Evolutionary conservation across 192 early-diverging fungal genomes (phyloP), one percentile per base, ranked within the genome.

Genomic region (Dispira parvispora): DNA sequence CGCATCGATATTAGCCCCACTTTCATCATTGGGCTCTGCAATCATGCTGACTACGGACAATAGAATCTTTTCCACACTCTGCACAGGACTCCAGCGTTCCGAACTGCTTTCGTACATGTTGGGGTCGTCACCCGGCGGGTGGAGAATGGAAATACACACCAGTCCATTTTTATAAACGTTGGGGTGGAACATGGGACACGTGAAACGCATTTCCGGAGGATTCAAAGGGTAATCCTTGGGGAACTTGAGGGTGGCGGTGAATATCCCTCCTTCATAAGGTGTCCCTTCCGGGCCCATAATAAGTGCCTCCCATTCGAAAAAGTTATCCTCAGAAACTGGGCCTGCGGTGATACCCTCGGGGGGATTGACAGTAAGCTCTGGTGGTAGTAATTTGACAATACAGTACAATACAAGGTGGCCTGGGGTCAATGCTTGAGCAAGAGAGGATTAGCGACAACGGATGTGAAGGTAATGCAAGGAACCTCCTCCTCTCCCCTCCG

Each of bases 21-120:
- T 92, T 68, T 99, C 96, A 69, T 94, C 92, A 65, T 99, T 99
- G 13, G 96, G 96, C 72, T 99, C 96, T 21, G 94, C 90, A 60
- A 97, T 72, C 94, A 97, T 97, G 71, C 86, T 89, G 9, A 97
- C 81, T 1, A 99, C 96, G 2, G 85, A 88, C 47, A 99, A 68
- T 62, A 99, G 67, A 60, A 99, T 97, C 78, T 99, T 99, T 65
- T 99, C 96, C 3, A 99, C 92, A 71, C 87, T 90, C 73, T 99
- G 96, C 42, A 99, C 96, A 25, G 96, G 96, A 49, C 82, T 85
- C 96, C 96, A 99, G 38, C 96, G 79, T 71, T 99, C 96, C 8
- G 86, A 88, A 60, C 89, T 89, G 64, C 85, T 85, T 70, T 99
- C 96, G 69, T 99, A 99, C 81, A 89, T 88, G 75, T 95, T 89